A percentile compares a stretch with the other conserved stretches of the same genome.
These are phyloP conservation scores for Ciborinia camelliae DNA, from an alignment of 2,329 filamentous ascomycete species.

Conservation along the genomic window DNA sequence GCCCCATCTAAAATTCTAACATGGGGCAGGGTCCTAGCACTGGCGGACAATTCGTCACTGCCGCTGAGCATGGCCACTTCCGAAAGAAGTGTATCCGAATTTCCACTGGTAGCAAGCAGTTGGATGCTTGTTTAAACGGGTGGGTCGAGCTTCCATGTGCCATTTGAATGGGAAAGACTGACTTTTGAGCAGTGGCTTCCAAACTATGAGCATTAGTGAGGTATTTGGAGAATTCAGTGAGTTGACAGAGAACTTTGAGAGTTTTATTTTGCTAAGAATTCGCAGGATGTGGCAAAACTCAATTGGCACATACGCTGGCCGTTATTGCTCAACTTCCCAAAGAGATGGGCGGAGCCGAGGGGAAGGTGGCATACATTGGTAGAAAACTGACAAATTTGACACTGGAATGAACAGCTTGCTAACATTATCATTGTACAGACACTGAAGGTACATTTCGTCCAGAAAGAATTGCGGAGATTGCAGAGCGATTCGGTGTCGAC, in stretches of 20 bases:
- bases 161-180: slow-evolving; percentile 5
- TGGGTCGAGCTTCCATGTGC: slow-evolving; percentile 31
- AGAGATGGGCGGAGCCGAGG: slow-evolving; percentile 63
- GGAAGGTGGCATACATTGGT: slow-evolving; percentile 67
- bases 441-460: slow-evolving; percentile 65
- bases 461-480: slow-evolving; percentile 64
- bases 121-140: slow-evolving; percentile 63
- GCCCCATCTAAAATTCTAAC: slow-evolving; percentile 24
- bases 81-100: slow-evolving; percentile 62
- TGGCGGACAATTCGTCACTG: slow-evolving; percentile 56
- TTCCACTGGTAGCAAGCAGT: slow-evolving; percentile 67
- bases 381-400: slow-evolving; percentile 11
- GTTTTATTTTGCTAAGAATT: background rate
- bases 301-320: slow-evolving; percentile 66
- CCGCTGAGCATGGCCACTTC: slow-evolving; percentile 59
- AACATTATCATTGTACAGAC: slow-evolving; percentile 37
- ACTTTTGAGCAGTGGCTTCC: slow-evolving; percentile 52
- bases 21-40: slow-evolving; percentile 50
- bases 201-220: slow-evolving; percentile 67
- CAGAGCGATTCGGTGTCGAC: slow-evolving; percentile 62
- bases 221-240: slow-evolving; percentile 57
- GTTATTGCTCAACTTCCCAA: slow-evolving; percentile 56
- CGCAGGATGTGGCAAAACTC: slow-evolving; percentile 62
- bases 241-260: slow-evolving; percentile 17
- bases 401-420: background rate